A percentile compares a stretch with the other conserved stretches of the same genome.
These are phyloP conservation scores for Lactarius psammicola DNA, from an alignment of 768 basidiomycete genomes.

Conservation along the genomic window DNA sequence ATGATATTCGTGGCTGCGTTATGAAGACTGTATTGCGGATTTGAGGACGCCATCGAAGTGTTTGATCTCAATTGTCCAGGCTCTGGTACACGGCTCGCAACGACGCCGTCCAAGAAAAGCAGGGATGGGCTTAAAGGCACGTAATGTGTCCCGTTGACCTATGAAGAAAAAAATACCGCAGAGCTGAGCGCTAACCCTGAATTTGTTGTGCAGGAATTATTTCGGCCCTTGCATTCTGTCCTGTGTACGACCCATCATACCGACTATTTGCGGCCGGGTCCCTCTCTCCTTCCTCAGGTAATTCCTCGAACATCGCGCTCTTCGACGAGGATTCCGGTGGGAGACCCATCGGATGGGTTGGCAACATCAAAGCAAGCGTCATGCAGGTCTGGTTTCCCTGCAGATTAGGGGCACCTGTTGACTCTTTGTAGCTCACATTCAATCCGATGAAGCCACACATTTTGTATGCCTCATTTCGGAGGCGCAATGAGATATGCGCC, in stretches of 20 bases:
- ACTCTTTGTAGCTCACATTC: conserved; percentile 59
- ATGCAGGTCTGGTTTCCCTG: conserved; percentile 47
- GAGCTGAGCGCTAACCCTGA: not conserved
- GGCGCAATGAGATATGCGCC: conserved; percentile 57
- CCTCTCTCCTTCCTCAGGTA: conserved; percentile 48
- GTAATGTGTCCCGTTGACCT: conserved; percentile 4
- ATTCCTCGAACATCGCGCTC: conserved; percentile 57
- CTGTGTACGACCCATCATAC: conserved; percentile 48
- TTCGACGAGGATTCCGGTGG: conserved; percentile 60
- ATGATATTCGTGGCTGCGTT: not conserved
- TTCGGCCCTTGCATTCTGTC: conserved; percentile 77
- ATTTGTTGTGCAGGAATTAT: conserved; percentile 58
- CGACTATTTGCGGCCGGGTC: conserved; percentile 81
- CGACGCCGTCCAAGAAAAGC: conserved; percentile 71
- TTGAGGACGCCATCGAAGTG: conserved; percentile 81
- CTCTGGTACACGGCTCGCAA: conserved; percentile 64
- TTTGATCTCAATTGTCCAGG: conserved; percentile 78
- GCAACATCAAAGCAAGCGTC: conserved; percentile 51
- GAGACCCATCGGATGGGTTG: conserved; percentile 58
- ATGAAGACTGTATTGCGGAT: conserved; percentile 79
- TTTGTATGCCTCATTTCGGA: conserved; percentile 77
- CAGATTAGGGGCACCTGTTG: conserved; percentile 3
- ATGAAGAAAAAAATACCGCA: not conserved
- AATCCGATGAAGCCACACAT: conserved; percentile 69
- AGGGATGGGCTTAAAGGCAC: conserved; percentile 86